Evolutionary conservation across 169 alveolate genomes (phyloP).

Genomic region (Eimeria falciformis): DNA sequence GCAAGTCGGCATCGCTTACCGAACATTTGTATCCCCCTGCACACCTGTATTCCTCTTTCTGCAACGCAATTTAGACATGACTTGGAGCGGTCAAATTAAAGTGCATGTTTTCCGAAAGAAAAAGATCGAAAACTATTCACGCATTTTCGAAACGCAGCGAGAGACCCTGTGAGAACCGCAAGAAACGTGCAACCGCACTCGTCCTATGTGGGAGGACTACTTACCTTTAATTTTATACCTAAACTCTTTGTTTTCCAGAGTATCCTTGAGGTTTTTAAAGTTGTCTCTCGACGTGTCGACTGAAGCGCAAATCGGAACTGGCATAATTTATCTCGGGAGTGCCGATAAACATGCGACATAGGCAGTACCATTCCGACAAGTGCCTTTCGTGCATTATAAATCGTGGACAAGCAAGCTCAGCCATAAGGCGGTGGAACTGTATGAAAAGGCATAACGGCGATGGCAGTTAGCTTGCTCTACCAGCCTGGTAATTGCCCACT

Average conservation of each 20-base stretch:
- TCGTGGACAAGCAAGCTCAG: not conserved
- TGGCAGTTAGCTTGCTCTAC: not conserved
- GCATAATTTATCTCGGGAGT: not conserved
- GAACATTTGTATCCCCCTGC: not conserved
- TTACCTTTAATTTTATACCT: not conserved
- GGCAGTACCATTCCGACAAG: not conserved
- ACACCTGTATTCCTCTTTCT: not conserved
- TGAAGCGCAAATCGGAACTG: not conserved
- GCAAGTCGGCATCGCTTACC: not conserved
- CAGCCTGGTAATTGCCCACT: not conserved
- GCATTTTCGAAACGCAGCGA: not conserved
- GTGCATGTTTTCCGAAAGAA: not conserved
- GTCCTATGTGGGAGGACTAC: not conserved
- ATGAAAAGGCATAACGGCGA: not conserved
- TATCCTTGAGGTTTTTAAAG: not conserved
- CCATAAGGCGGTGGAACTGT: not conserved
- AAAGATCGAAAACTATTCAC: not conserved
- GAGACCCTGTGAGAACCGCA: not conserved
- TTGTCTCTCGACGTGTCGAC: not conserved
- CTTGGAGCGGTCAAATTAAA: not conserved
- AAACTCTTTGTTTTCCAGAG: conserved; percentile 11
- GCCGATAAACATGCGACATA: not conserved
- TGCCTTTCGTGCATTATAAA: not conserved
- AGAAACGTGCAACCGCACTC: not conserved
- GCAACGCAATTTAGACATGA: not conserved